Percentiles rank a stretch among this genome's conserved stretches.
Evolutionary conservation across 495 filamentous ascomycete species (phyloP).

Genomic region (Xylaria bambusicola): DNA sequence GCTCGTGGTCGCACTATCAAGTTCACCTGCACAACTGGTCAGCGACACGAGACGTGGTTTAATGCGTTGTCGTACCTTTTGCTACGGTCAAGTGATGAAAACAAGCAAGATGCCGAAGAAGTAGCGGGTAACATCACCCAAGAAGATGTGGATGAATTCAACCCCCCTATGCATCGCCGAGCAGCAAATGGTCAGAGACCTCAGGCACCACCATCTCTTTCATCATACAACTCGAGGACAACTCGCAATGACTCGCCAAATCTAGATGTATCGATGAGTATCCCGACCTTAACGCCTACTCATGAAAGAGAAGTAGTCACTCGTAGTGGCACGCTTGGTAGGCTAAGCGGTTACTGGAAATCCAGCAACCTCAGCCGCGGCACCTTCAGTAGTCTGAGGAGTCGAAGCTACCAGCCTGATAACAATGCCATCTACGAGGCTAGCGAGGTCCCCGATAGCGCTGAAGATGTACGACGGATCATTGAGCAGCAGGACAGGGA

Average conservation of each 20-base stretch:
- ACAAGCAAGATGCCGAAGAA: slow-evolving; percentile 59
- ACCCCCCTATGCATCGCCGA: slow-evolving; percentile 63
- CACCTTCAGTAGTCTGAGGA: slow-evolving; percentile 49
- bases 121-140: slow-evolving; percentile 59
- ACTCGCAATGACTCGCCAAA: slow-evolving; percentile 61
- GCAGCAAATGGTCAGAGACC: slow-evolving; percentile 35
- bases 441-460: slow-evolving; percentile 71
- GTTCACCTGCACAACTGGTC: slow-evolving; percentile 90
- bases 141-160: slow-evolving; percentile 90
- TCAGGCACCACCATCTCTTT: slow-evolving; percentile 67
- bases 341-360: slow-evolving; percentile 49
- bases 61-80: slow-evolving; percentile 94
- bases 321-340: slow-evolving; percentile 42
- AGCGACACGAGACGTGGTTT: slow-evolving; percentile 98
- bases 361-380: slow-evolving; percentile 44
- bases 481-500: slow-evolving; percentile 75
- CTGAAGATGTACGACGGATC: slow-evolving; percentile 74
- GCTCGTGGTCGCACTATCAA: slow-evolving; percentile 86
- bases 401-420: slow-evolving; percentile 44
- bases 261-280: slow-evolving; percentile 34
- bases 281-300: slow-evolving; percentile 51
- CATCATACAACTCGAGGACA: slow-evolving; percentile 78
- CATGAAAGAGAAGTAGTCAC: slow-evolving; percentile 40
- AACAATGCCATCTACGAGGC: slow-evolving; percentile 66
- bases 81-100: slow-evolving; percentile 66